Percentiles rank a stretch among this genome's conserved stretches.
Conservation (phyloP, 306 rosid genomes). For the Prosopis cineraria region DNA sequence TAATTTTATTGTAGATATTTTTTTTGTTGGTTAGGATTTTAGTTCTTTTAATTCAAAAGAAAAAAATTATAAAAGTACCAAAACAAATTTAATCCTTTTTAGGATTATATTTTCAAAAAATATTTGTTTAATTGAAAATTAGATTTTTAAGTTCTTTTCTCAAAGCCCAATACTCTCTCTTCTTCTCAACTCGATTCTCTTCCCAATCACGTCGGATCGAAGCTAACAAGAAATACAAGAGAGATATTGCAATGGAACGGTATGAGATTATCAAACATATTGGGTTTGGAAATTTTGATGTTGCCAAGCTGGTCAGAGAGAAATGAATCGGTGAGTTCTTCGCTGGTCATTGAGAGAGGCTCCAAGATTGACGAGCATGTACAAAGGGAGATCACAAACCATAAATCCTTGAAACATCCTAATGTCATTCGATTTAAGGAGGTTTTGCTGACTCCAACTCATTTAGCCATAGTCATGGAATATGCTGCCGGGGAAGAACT, state of each 20-base stretch:
- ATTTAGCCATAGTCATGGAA: slow-evolving; percentile 73
- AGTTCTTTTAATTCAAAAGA: no score
- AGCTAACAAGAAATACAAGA: no score
- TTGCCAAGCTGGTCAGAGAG: neutral
- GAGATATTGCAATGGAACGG: neutral
- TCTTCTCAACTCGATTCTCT: neutral
- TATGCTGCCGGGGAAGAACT: slow-evolving; percentile 66
- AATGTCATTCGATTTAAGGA: slow-evolving; percentile 57
- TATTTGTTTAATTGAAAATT: no score
- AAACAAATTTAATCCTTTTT: no score
- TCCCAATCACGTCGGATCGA: neutral
- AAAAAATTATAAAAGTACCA: no score
- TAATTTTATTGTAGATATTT: no score
- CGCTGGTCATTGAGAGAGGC: neutral
- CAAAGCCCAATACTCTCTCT: neutral
- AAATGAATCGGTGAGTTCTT: neutral
- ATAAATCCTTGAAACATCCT: slow-evolving; percentile 45
- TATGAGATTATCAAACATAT: neutral
- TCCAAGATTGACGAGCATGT: slow-evolving; percentile 66
- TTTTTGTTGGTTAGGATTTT: no score
- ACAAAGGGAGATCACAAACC: slow-evolving; percentile 71
- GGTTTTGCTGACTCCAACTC: slow-evolving; percentile 63
- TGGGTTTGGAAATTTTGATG: neutral
- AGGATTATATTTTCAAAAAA: no score
- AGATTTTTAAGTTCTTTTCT: no score